phyloP scores from a whole-genome alignment of 495 filamentous ascomycete species.

The Gamarada debralockiae region DNA sequence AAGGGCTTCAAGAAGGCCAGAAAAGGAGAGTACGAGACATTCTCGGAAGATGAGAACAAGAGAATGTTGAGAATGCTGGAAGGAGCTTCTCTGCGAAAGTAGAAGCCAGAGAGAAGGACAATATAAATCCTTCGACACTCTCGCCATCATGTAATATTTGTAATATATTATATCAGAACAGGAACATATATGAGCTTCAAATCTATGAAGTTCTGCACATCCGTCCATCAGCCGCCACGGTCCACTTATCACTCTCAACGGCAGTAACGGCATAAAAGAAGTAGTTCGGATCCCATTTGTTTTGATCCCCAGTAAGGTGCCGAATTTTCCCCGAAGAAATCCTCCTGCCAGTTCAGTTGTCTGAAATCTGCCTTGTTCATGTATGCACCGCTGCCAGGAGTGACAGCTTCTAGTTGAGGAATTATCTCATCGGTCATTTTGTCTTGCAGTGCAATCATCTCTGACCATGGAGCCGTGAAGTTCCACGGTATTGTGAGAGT shows the following conservation, averaged over 20 bases:
- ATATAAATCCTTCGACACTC: too few relatives aligned
- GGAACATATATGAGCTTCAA: too few relatives aligned
- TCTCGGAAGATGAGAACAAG: conserved; percentile 11
- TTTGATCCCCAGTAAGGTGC: conserved; percentile 42
- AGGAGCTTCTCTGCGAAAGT: conserved; percentile 11
- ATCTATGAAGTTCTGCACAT: conserved; percentile 13
- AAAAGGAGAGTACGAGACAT: conserved; percentile 25
- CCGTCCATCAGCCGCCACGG: conserved; percentile 10
- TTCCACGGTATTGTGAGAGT: conserved; percentile 32
- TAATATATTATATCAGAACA: too few relatives aligned
- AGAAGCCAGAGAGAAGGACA: too few relatives aligned
- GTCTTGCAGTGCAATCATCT: conserved; percentile 28
- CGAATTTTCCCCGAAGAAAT: conserved; percentile 48
- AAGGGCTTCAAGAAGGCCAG: conserved; percentile 28
- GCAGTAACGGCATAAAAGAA: conserved; percentile 56
- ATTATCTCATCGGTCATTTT: conserved; percentile 32
- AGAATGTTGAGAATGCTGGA: background rate
- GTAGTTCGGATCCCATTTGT: conserved; percentile 51
- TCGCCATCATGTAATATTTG: too few relatives aligned
- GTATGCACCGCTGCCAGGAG: conserved; percentile 39
- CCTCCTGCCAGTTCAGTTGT: conserved; percentile 46
- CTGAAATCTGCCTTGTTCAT: conserved; percentile 41
- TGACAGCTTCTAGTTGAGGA: conserved; percentile 32
- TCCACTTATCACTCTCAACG: conserved; percentile 60
- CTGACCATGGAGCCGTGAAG: too few relatives aligned